Evolutionary conservation across 768 basidiomycete species (phyloP), one percentile per base, ranked within the genome.

Genomic region (Rhizopogon sp.): DNA sequence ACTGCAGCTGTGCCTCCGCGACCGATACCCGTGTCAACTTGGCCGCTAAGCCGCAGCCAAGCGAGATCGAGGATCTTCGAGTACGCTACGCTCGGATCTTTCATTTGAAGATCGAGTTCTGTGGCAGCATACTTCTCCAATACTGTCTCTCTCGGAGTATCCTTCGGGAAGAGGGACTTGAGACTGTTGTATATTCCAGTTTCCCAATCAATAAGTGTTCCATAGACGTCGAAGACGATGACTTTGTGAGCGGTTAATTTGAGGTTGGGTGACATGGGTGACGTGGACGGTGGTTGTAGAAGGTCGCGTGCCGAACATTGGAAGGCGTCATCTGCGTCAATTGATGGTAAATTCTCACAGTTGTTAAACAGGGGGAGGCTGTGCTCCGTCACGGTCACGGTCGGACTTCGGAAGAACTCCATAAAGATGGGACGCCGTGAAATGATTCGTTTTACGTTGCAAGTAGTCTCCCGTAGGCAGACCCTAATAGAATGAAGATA

Each of bases 141-240:
- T 0, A 78, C 79, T 39, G 84, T 80, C 28, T 60, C 40, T 37
- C 58, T 62, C 2, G 58, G 7, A 31, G 50, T 41, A 29, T 60
- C 52, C 8, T n/a, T 28, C 28, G 65, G 63, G 25, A 62, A 69
- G 39, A 61, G 22, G 11, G 55, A 22, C n/a, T n/a, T 29, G 31
- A 90, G 73, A 1, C 73, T 78, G 11, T 72, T 64, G 68, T 78
- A 79, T 50, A 91, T 77, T 14, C 85, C 84, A 5, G 78, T 75
- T 68, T 90, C 88, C 88, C 88, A 90, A 66, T 91, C 84, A 43
- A 81, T 70, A 49, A 90, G 79, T 1, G 89, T 91, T 3, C 85
- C 88, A 58, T 90, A 90, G 56, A 87, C 84, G 59, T 92, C 89
- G 64, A 88, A 87, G 46, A 88, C 72, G 42, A 90, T 76, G 22